These are phyloP conservation scores for Penicillium olsonii DNA, from an alignment of 2,329 filamentous ascomycete genomes.

Conservation along the genomic window DNA sequence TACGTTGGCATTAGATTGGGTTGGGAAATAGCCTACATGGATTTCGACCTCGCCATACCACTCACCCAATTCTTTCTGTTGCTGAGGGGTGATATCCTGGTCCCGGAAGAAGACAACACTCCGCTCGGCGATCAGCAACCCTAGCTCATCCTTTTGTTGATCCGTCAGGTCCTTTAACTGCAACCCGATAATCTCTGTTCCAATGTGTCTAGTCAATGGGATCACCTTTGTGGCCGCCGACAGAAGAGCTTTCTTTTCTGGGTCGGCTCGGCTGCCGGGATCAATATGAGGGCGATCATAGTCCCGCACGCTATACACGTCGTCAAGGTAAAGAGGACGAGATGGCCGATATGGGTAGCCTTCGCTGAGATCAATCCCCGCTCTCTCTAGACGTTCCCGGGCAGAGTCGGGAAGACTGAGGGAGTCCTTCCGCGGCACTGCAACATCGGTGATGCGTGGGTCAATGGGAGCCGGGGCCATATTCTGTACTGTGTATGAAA, in stretches of 20 bases:
- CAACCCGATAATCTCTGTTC: slow-evolving; percentile 65
- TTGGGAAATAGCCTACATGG: slow-evolving; percentile 56
- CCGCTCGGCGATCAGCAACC: slow-evolving; percentile 62
- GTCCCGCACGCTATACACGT: slow-evolving; percentile 66
- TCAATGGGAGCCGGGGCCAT: slow-evolving; percentile 64
- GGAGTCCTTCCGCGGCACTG: slow-evolving; percentile 63
- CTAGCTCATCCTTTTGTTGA: slow-evolving; percentile 63
- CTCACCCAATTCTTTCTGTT: slow-evolving; percentile 64
- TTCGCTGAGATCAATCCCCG: slow-evolving; percentile 67
- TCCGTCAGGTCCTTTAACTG: slow-evolving; percentile 63
- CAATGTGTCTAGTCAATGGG: slow-evolving; percentile 62
- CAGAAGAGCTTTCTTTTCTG: slow-evolving; percentile 62
- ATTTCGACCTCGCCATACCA: slow-evolving; percentile 67
- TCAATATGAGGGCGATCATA: slow-evolving; percentile 59
- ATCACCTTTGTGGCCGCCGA: slow-evolving; percentile 64
- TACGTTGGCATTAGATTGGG: not conserved
- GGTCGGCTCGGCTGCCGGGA: slow-evolving; percentile 65
- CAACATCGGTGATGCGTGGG: slow-evolving; percentile 63
- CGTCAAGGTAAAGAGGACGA: slow-evolving; percentile 67
- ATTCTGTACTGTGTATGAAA: slow-evolving; percentile 23
- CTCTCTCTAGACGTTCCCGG: slow-evolving; percentile 63
- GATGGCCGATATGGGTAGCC: slow-evolving; percentile 73
- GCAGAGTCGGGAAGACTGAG: slow-evolving; percentile 62
- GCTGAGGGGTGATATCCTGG: slow-evolving; percentile 61
- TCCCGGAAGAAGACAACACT: slow-evolving; percentile 69